phyloP scores from a whole-genome alignment of 2,329 filamentous ascomycete genomes.

The Zalaria obscura region DNA sequence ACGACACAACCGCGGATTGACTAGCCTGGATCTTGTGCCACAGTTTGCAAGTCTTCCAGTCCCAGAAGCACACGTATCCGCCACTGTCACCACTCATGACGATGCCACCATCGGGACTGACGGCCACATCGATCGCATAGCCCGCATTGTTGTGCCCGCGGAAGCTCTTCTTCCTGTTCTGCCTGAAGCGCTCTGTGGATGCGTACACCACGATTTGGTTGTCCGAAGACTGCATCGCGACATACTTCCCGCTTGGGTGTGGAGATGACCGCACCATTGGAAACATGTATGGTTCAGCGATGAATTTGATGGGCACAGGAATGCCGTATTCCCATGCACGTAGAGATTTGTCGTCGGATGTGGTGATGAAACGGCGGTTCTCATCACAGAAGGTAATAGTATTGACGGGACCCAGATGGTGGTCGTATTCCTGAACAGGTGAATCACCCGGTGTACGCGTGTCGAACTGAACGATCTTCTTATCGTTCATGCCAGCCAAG shows the following conservation, averaged over 20 bases:
- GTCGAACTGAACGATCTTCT: slow-evolving; percentile 97
- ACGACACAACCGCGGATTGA: slow-evolving; percentile 68
- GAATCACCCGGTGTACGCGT: slow-evolving; percentile 50
- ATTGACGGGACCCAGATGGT: slow-evolving; percentile 95
- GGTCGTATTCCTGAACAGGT: slow-evolving; percentile 92
- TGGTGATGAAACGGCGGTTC: slow-evolving; percentile 91
- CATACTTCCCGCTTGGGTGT: slow-evolving; percentile 85
- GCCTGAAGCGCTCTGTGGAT: slow-evolving; percentile 86
- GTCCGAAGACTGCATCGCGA: slow-evolving; percentile 84
- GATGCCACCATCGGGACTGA: slow-evolving; percentile 86
- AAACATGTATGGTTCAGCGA: slow-evolving; percentile 96
- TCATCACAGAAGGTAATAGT: slow-evolving; percentile 94
- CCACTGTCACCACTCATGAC: slow-evolving; percentile 74
- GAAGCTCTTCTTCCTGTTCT: slow-evolving; percentile 95
- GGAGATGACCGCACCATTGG: slow-evolving; percentile 73
- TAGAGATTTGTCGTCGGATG: slow-evolving; percentile 90
- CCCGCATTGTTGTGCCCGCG: slow-evolving; percentile 92
- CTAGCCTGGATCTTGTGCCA: slow-evolving; percentile 88
- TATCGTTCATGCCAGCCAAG: slow-evolving; percentile 91
- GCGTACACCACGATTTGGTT: slow-evolving; percentile 97
- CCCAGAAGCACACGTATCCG: slow-evolving; percentile 91
- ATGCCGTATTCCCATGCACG: slow-evolving; percentile 98
- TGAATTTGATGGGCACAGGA: slow-evolving; percentile 95
- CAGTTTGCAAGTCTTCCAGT: slow-evolving; percentile 99
- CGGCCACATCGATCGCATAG: slow-evolving; percentile 77